A percentile compares a stretch with the other conserved stretches of the same genome.
phyloP scores from a whole-genome alignment of 2,329 filamentous ascomycete species.

The Pleurostoma richardsiae region DNA sequence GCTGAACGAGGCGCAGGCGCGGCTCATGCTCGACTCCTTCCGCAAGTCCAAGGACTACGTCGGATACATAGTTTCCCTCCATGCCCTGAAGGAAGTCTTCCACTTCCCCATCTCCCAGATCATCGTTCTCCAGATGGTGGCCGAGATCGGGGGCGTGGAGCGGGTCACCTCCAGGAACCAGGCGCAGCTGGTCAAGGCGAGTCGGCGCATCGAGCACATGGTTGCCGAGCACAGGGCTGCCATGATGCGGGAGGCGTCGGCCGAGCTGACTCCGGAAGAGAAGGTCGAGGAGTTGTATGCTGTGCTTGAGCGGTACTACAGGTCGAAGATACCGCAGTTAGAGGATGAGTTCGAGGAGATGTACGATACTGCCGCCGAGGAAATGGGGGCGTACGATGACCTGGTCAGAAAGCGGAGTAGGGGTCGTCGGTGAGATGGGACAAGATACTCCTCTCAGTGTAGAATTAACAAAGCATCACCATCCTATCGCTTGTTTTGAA shows the following conservation, averaged over 20 bases:
- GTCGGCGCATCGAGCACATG: constrained; percentile 16
- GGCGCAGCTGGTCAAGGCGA: constrained; percentile 9
- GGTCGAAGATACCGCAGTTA: constrained; percentile 5
- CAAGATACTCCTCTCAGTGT: too few species aligned
- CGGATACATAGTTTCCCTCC: constrained; percentile 39
- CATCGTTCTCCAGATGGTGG: constrained; percentile 25
- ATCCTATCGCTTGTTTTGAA: too few species aligned
- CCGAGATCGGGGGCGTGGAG: constrained; percentile 15
- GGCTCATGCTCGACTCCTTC: constrained; percentile 29
- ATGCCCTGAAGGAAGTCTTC: constrained; percentile 20
- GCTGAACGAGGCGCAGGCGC: constrained; percentile 18
- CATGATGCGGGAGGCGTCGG: not conserved
- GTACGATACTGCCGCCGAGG: constrained; percentile 14
- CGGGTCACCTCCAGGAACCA: constrained; percentile 9
- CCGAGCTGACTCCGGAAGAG: constrained; percentile 10
- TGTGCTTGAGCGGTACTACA: constrained; percentile 16
- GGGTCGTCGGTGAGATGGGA: too few species aligned
- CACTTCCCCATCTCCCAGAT: constrained; percentile 20
- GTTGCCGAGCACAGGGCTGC: constrained; percentile 12
- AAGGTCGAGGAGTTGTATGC: constrained; percentile 15
- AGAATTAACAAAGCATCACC: too few species aligned
- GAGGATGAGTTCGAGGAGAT: constrained; percentile 11
- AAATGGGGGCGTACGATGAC: constrained; percentile 22
- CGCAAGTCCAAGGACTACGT: constrained; percentile 39
- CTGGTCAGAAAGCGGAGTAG: not conserved